These are phyloP conservation scores for Rhododendron simsii DNA, from an alignment of 148 eudicot species.

Conservation along the genomic window DNA sequence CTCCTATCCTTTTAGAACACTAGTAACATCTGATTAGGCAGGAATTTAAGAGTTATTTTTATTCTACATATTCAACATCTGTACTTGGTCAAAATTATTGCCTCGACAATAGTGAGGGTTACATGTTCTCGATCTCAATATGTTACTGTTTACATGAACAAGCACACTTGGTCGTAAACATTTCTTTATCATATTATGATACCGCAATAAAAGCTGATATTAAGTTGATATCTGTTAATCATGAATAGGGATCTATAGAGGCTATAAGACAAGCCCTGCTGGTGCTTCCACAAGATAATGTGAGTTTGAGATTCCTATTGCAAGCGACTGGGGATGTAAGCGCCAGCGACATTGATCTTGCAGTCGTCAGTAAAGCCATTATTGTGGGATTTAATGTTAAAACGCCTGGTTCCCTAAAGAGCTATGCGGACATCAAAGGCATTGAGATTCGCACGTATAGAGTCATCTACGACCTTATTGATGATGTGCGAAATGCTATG, in stretches of 20 bases:
- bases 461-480: constrained; percentile 91
- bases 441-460: constrained; percentile 75
- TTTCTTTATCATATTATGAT: not conserved
- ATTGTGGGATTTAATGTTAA: constrained; percentile 86
- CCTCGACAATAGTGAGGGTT: not conserved
- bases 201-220: constrained; percentile 16
- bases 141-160: not conserved
- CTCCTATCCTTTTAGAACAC: not conserved
- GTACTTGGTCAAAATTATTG: not conserved
- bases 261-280: constrained; percentile 86
- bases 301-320: constrained; percentile 76
- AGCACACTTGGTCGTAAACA: not conserved
- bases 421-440: constrained; percentile 70
- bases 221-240: constrained; percentile 4
- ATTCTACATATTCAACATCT: not conserved
- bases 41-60: not conserved
- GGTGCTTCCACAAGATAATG: constrained; percentile 85
- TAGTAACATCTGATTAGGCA: not conserved
- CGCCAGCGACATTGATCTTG: constrained; percentile 92
- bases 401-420: constrained; percentile 73
- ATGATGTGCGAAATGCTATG: constrained; percentile 91
- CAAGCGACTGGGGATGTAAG: constrained; percentile 89
- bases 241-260: constrained; percentile 78
- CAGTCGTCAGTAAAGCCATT: constrained; percentile 74
- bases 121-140: not conserved